Evolutionary conservation across 2,329 filamentous ascomycete genomes (phyloP).

Genomic region (Hysterium pulicare): DNA sequence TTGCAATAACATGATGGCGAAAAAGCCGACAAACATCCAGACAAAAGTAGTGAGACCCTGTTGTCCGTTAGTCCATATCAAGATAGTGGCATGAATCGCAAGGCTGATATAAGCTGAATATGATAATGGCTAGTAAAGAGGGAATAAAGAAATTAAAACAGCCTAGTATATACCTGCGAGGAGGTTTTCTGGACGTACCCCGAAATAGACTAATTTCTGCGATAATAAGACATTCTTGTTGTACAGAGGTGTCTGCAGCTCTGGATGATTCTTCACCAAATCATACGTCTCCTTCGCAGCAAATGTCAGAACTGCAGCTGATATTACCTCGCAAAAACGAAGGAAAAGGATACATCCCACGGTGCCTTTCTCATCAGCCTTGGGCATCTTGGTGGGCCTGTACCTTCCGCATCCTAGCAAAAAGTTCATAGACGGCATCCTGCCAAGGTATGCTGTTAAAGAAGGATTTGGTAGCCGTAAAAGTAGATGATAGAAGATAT

Average conservation of each 20-base stretch:
- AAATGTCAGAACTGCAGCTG: conserved; percentile 10
- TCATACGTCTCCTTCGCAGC: conserved; percentile 5
- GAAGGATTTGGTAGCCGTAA: no score
- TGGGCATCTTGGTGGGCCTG: conserved; percentile 8
- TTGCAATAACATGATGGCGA: conserved; percentile 5
- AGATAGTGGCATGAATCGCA: not conserved
- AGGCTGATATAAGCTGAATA: not conserved
- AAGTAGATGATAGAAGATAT: no score
- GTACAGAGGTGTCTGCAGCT: conserved; percentile 10
- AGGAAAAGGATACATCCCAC: conserved; percentile 7
- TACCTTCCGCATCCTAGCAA: conserved; percentile 13
- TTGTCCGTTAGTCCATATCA: conserved; percentile 2
- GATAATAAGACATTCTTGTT: conserved; percentile 7
- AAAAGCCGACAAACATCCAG: conserved; percentile 12
- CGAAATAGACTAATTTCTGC: conserved; percentile 11
- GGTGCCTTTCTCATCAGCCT: conserved; percentile 6
- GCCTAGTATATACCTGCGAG: no score
- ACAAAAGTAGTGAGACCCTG: conserved; percentile 11
- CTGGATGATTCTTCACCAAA: conserved; percentile 5
- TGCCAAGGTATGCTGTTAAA: no score
- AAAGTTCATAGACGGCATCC: conserved; percentile 7
- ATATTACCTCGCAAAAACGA: conserved; percentile 11
- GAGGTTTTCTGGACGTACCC: conserved; percentile 9
- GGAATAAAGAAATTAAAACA: no score
- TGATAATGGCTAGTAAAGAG: not conserved